These are phyloP conservation scores for Ajuga chamaepitys DNA, from an alignment of 257 asterid species.

Conservation along the genomic window DNA sequence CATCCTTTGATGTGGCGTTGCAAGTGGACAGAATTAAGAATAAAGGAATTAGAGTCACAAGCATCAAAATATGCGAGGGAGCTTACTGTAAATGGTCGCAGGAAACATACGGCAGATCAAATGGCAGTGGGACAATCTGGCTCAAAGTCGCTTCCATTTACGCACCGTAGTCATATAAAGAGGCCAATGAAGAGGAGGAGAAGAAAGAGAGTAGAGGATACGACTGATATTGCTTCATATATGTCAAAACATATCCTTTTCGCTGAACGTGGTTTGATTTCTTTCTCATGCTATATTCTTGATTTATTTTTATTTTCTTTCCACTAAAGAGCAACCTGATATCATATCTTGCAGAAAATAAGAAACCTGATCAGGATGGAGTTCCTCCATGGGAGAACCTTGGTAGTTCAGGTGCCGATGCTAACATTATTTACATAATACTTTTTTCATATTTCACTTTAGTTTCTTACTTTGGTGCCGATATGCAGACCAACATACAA, in stretches of 20 bases:
- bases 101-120: constrained; percentile 39
- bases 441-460: not conserved
- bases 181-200: constrained; percentile 60
- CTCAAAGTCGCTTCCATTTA: constrained; percentile 48
- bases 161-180: constrained; percentile 27
- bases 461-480: constrained; percentile 7
- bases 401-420: constrained; percentile 49
- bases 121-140: constrained; percentile 39
- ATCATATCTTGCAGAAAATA: constrained; percentile 46
- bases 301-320: not conserved
- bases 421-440: not conserved
- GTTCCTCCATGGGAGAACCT: constrained; percentile 46
- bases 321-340: not conserved
- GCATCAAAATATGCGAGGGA: constrained; percentile 48
- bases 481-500: constrained; percentile 35
- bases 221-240: constrained; percentile 41
- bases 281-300: constrained; percentile 1
- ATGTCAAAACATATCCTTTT: constrained; percentile 70
- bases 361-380: constrained; percentile 53
- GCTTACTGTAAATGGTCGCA: constrained; percentile 32
- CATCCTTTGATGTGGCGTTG: constrained; percentile 92
- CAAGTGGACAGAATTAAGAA: constrained; percentile 78
- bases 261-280: constrained; percentile 50
- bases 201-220: constrained; percentile 61
- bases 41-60: constrained; percentile 59